A percentile compares a stretch with the other conserved stretches of the same genome.
phyloP scores from a whole-genome alignment of 345 rosid species.

The Brassica napus region Da-Ae NC_063451.1:6534501-6535000 shows the following conservation, averaged over 20 bases:
- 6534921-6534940: background rate
- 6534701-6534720: too few relatives aligned
- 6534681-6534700: too few relatives aligned
- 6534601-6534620: too few relatives aligned
- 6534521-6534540: too few relatives aligned
- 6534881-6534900: background rate
- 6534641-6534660: too few relatives aligned
- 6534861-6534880: background rate
- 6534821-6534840: background rate
- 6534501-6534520: too few relatives aligned
- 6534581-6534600: too few relatives aligned
- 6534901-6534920: background rate
- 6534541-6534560: too few relatives aligned
- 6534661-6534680: too few relatives aligned
- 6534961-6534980: background rate
- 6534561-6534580: too few relatives aligned
- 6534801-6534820: background rate
- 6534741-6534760: background rate
- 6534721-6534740: background rate
- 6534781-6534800: background rate
- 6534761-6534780: background rate
- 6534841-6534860: background rate
- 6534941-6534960: background rate
- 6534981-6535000: background rate
- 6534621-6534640: too few relatives aligned